Evolutionary conservation across 148 eudicot species (phyloP), one percentile per base, ranked within the genome.

Genomic region (Persicaria maculosa): DNA sequence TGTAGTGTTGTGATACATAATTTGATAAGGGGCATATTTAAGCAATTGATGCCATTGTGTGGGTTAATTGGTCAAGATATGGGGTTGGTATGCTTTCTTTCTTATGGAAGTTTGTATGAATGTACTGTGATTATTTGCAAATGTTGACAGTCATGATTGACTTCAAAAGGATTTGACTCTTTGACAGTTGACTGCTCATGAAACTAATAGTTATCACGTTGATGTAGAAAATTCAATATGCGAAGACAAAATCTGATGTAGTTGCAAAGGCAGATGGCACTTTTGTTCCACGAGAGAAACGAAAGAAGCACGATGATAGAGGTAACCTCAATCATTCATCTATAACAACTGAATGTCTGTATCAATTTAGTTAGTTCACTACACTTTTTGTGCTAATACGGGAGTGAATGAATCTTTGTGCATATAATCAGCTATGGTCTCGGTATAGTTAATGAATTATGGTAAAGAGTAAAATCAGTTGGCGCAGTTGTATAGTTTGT

Each of bases 231-330:
- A 94, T 94, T 81, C 97, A 94, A 79, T 91, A 87, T 81, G 97
- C 98, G 47, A 91, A 87, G 84, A 88, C 97, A 44, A 94, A 90
- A 79, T 94, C 97, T 47, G 97, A 94, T 81, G 61, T 94, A 72
- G 79, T 94, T 77, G 96, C 97, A 31, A 94, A 92, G 80, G 93
- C 96, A 55, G 98, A 94, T 84, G 98, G 97, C 47, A 82, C 97
- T 74, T 91, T 90, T 79, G 87, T 90, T 76, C 97, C 96, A 3
- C 86, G 98, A 71, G 98, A 94, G 76, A 91, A 86, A 79, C 83
- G 88, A 75, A 94, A 88, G 92, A 88, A 82, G 83, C 96, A 87
- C 2, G 98, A 94, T 44, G 98, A 94, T n/a, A 90, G 80, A 90
- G 98, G 98, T 91, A 70, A 40, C 47, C 19, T 12, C 45, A 4